Conservation (phyloP, 257 asterid genomes). For the Nicotiana tabacum region DNA sequence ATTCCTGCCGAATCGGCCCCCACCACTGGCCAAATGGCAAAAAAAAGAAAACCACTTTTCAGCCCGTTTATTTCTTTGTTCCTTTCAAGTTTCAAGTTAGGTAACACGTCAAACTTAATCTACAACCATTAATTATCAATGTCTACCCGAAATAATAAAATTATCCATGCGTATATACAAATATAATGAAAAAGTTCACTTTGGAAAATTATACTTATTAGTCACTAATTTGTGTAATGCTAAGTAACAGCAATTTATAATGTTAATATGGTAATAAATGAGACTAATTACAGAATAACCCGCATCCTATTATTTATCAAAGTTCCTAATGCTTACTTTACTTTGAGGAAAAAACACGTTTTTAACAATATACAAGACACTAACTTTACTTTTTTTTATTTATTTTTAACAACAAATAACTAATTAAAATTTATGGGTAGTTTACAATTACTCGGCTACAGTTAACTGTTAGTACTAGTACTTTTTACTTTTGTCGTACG, state of each 20-base stretch:
- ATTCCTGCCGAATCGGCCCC: not conserved
- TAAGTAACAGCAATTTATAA: not conserved
- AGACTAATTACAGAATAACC: not conserved
- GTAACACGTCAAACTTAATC: not conserved
- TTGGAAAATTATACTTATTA: not conserved
- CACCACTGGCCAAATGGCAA: not conserved
- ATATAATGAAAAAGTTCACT: not conserved
- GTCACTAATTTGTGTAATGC: not conserved
- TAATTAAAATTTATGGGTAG: too few relatives aligned
- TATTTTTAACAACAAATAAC: too few relatives aligned
- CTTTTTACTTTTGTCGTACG: too few relatives aligned
- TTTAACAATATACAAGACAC: too few relatives aligned
- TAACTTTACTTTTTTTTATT: too few relatives aligned
- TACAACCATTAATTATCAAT: not conserved
- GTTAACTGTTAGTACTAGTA: too few relatives aligned
- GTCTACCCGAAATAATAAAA: not conserved
- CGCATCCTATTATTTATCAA: not conserved
- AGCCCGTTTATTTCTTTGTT: not conserved
- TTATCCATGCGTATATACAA: not conserved
- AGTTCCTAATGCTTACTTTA: not conserved
- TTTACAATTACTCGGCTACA: too few relatives aligned
- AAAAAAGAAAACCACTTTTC: not conserved
- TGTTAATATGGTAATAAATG: not conserved
- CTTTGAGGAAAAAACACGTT: too few relatives aligned
- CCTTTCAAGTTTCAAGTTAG: not conserved